Evolutionary conservation across 2,329 filamentous ascomycete species (phyloP), one percentile per base, ranked within the genome.

Genomic region (Diaporthe sp.): DNA sequence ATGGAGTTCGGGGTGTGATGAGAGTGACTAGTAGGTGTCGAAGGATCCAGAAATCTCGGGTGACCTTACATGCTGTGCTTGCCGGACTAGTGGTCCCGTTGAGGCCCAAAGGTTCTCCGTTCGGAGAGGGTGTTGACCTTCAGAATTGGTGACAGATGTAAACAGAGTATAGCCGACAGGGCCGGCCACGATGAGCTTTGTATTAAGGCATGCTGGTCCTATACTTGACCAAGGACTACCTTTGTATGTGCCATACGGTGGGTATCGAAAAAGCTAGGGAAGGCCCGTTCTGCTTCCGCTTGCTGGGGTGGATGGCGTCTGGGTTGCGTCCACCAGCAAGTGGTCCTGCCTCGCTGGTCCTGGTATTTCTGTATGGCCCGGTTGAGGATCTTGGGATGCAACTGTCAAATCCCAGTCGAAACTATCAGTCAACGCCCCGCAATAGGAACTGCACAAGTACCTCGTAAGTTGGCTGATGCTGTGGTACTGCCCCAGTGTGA

Each of bases 131-230:
- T 38, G 64, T 68, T 52, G 64, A 28, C 22, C 45, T 25, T n/a
- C 33, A 17, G n/a, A 68, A 7, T 52, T 38, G 45, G 22, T 54
- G 64, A 40, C 47, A 52, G 33, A 40, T 35, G 64, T 54, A 68
- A 33, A 68, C 19, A 52, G 47, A 52, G 47, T 68, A 40, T 68
- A 68, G 33, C 54, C 22, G 47, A 52, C 64, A 68, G 33, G 45
- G 64, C n/a, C n/a, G 47, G 64, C 64, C n/a, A 8, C 19, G 47
- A 68, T 40, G 64, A 68, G 47, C 47, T 68, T 68, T 68, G 64
- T 68, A 38, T 25, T 68, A 68, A 68, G 64, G 30, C 38, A 68
- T 68, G 64, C 64, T 68, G 64, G 64, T 68, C 64, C 64, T 68
- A 68, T 68, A 68, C 35, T 35, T 54, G 64, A 68, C 35, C 64